Base-by-base conservation (phyloP, 108 stramenopile species). In the Nitzschia sp. region DNA sequence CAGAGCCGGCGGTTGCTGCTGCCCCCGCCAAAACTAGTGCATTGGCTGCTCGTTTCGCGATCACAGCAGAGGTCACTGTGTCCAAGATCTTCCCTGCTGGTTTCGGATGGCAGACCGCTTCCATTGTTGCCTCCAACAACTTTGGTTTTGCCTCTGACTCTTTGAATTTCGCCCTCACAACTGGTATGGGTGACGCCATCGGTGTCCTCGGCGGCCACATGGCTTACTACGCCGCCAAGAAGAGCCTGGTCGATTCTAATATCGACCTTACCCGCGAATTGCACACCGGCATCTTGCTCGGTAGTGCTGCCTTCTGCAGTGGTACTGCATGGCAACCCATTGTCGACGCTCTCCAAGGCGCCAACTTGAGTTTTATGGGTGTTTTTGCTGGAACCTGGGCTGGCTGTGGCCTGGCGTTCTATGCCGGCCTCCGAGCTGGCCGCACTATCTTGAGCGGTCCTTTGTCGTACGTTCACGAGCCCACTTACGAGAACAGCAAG, bases 41-140 rank as follows among this genome's bases (percentile, higher is more conserved):
- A 17, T 17, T 70, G 19, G 53, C 57, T 6, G 66, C 82, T 26
- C 84, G 85, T 21, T 91, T 91, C 69, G 64, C 67, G 16, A 50
- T 74, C 35, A 85, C 85, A 16, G 83, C 80, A 23, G 88, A 92
- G 73, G 91, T 88, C 6, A 84, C 86, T 41, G 71, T 92, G n/a
- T 81, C 79, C 72, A 93, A 93, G 75, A 88, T 93, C 58, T 90
- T 93, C 63, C 91, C 91, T 28, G 91, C 91, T 25, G 91, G 91
- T 26, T 91, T 91, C 66, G 85, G 86, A n/a, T 92, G 91, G 91
- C 91, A 92, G 64, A 77, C 86, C 1, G 72, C 88, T 15, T 84
- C 82, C 1, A 84, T 89, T 47, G 30, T 92, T 30, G 91, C 91
- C 17, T 71, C 69, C 13, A 56, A 74, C 45, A 46, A 78, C 28